Evolutionary conservation across 2,329 filamentous ascomycete species (phyloP), one percentile per base, ranked within the genome.

Genomic region (Macrophomina pseudophaseolina): DNA sequence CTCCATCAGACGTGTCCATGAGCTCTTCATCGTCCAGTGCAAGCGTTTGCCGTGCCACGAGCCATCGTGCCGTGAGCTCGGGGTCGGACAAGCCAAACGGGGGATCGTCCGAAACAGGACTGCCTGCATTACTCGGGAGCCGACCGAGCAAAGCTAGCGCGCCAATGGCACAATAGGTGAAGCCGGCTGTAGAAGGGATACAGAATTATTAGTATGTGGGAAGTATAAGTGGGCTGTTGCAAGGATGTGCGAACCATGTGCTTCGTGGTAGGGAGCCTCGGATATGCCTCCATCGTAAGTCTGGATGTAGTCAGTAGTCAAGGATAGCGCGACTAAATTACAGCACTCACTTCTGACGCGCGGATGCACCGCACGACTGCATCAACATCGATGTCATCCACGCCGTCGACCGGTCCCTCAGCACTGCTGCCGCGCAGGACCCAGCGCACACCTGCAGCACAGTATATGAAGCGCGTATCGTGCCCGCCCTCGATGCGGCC

Each of bases 401-500:
- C 83, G 72, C 82, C 86, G 2, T 83, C 83, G 9, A 84, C 81
- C 14, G 85, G 82, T 0, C 82, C 84, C 32, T 81, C 80, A n/a
- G 84, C 75, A 28, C 84, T 83, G 54, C 73, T 68, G 0, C 91
- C 92, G 48, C 90, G 84, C 52, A 99, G 78, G 66, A 97, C 91
- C 87, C 92, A 97, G 46, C 95, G 85, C 38, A 97, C 89, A 8
- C 89, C 89, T 18, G 91, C 87, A 3, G 92, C 94, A 74, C 93
- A 89, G 77, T 95, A 97, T 72, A 93, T 95, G 75, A 94, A 94
- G 66, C 95, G 85, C 80, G 93, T 90, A 78, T 99, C 95, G 65
- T 87, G 86, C 0, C 93, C 93, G 0, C 94, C 94, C 42, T 89
- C 87, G n/a, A 94, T 83, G 44, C 79, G 80, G 12, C 83, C 86